Evolutionary conservation across 306 rosid species (phyloP).

Genomic region (Vigna angularis): DNA sequence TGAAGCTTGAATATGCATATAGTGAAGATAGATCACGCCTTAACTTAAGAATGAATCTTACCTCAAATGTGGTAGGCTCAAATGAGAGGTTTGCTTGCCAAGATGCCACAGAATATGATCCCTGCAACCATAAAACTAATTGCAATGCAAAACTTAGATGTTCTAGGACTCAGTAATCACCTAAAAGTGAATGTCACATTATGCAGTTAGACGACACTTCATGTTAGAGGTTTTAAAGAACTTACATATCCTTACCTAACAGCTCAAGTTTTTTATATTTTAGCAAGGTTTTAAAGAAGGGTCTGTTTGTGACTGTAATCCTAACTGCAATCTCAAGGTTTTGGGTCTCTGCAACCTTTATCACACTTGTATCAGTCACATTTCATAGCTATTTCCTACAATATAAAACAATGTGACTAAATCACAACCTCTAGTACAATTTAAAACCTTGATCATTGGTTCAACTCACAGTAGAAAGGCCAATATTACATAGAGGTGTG

Average conservation of each 20-base stretch:
- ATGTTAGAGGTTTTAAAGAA: neutral
- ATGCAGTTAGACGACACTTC: neutral
- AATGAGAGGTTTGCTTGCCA: slow-evolving; percentile 5
- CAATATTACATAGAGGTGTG: neutral
- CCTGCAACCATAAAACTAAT: slow-evolving; percentile 6
- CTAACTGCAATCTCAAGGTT: neutral
- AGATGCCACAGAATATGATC: neutral
- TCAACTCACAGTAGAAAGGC: neutral
- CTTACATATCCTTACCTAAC: neutral
- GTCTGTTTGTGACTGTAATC: neutral
- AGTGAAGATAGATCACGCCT: neutral
- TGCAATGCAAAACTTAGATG: neutral
- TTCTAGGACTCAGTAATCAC: neutral
- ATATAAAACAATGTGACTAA: neutral
- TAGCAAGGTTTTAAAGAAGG: neutral
- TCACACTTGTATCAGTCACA: neutral
- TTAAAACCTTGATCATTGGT: neutral
- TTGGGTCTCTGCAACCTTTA: neutral
- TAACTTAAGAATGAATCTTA: neutral
- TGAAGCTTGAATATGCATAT: neutral
- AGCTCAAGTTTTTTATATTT: neutral
- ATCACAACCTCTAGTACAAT: neutral
- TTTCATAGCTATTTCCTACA: neutral
- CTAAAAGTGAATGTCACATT: neutral
- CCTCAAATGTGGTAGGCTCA: slow-evolving; percentile 23